Base-by-base conservation (phyloP, 2,329 filamentous ascomycete species). In the Sclerotinia borealis region DNA sequence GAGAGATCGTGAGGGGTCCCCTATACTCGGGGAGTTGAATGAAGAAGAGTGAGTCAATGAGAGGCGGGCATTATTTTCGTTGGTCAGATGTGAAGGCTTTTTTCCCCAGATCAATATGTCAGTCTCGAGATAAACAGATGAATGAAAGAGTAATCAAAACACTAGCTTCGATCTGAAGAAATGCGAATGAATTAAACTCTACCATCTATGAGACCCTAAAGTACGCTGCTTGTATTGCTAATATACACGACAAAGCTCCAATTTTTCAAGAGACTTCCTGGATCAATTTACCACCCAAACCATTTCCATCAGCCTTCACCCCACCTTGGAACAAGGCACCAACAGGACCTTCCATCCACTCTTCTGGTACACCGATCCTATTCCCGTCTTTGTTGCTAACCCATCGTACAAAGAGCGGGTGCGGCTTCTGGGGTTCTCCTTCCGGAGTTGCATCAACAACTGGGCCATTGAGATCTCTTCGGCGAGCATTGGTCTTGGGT, bases 381-480 rank as follows among this genome's bases (percentile, higher is more conserved):
- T 79, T 85, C 11, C 90, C 89, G 25, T 83, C 79, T 71, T 83
- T 85, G 71, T 78, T 89, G 75, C 85, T 91, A 59, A 90, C 79
- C 84, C 89, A 93, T 64, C 90, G 83, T 27, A 90, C 79, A 67
- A 88, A 88, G 9, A 86, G 77, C 1, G 87, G 81, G 65, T 85
- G 81, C 0, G 86, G 78, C 67, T 78, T 83, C 43, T 79, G 77
- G 1, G 65, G 66, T 61, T 80, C 80, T 0, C 73, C 76, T 56
- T 82, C 82, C 9, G 79, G 79, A 2, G 77, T 78, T 11, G 79
- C 80, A 13, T 81, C 83, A 15, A 75, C 77, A 49, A 75, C 75
- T 15, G 75, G 74, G 34, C 74, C 72, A 75, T 61, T 70, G 76
- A 59, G 68, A 61, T 78, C 63, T 70, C 74, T 61, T 67, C 76